Base-by-base conservation (phyloP, 73 alveolate species). In the Paramecium sonneborni region DNA sequence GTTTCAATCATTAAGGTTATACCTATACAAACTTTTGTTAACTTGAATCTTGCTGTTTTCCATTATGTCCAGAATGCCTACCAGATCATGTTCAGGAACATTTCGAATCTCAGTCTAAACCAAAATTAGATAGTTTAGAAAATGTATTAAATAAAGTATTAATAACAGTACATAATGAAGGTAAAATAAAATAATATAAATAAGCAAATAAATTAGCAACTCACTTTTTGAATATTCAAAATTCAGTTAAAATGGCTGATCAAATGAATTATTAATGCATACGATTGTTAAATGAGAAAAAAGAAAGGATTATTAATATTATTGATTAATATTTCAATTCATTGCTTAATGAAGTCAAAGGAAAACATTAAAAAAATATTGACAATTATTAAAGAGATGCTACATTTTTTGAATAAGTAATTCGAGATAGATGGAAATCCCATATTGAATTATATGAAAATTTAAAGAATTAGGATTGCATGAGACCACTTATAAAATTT, bases 61-160 rank as follows among this genome's bases (percentile, higher is more conserved):
- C 90, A 39, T 41, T 79, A 79, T 79, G 90, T 43, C 90, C 90
- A 10, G 44, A 30, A 39, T 79, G 90, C 41, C 35, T 79, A 2
- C 20, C 23, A 12, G 15, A 37, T 15, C 90, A 79, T 79, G 34
- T 41, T 6, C 44, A 79, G 10, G 90, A 79, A 14, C 90, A 79
- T 79, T 23, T 21, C 3, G 76, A 79, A 79, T 30, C 26, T 1
- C 0, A 44, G 15, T 30, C 90, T 6, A 9, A 43, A 23, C 90
- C 90, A 10, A 79, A 39, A 20, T 79, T 79, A 26, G 90, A 79
- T 23, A 39, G 76, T 43, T 37, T 79, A 8, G 76, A 79, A 21
- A 30, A 39, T 30, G 76, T 79, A 9, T 23, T 79, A 43, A 79
- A 79, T 44, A 24, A 21, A 21, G 34, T 79, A 2, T 0, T 41